Conservation (phyloP, 768 basidiomycete species). For the Lentinula aciculospora region DNA sequence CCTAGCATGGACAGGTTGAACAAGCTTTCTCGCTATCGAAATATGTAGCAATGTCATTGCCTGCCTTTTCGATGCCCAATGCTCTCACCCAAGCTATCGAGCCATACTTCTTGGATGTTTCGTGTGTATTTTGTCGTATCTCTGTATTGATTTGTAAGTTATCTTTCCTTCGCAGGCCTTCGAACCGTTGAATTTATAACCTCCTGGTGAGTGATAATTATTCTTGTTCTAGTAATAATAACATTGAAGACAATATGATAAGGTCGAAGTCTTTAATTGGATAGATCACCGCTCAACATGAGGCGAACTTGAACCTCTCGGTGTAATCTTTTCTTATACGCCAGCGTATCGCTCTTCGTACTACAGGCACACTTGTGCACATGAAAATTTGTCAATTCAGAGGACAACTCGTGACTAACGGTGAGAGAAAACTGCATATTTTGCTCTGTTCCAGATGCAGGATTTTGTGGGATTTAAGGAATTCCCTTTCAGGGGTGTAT, state of each 20-base stretch:
- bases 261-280: background rate
- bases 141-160: background rate
- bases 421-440: too few species aligned
- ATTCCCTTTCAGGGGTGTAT: background rate
- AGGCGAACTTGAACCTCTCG: too few species aligned
- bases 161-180: background rate
- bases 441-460: background rate
- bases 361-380: background rate
- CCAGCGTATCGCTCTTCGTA: background rate
- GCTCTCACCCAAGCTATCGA: too few species aligned
- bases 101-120: background rate
- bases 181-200: background rate
- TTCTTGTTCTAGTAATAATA: background rate
- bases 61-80: background rate
- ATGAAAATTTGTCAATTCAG: background rate
- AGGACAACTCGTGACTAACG: background rate
- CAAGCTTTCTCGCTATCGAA: background rate
- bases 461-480: background rate
- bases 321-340: background rate
- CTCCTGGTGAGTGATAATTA: background rate
- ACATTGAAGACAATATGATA: background rate
- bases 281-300: background rate
- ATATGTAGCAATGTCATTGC: background rate
- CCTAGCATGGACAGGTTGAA: background rate
- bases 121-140: background rate